These are phyloP conservation scores for Alternaria sp. DNA, from an alignment of 2,329 filamentous ascomycete species.

Conservation along the genomic window DNA sequence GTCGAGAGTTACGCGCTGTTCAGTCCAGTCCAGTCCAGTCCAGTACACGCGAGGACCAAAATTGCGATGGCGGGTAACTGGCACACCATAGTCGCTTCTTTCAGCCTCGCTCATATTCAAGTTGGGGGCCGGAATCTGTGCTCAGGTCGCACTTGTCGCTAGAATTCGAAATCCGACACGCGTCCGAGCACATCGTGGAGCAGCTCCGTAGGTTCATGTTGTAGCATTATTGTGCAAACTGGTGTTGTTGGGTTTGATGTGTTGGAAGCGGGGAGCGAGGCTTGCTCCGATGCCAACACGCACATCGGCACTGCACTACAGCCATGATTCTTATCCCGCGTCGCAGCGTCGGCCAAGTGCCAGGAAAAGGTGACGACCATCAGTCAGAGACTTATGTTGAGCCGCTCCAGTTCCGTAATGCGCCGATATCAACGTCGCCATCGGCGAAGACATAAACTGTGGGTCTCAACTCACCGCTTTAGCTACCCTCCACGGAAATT, in stretches of 20 bases:
- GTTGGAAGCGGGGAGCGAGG: slow-evolving; percentile 4
- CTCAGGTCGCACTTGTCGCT: background rate
- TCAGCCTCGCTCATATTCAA: slow-evolving; percentile 17
- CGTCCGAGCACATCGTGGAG: background rate
- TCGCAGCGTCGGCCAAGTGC: slow-evolving; percentile 3
- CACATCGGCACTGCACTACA: slow-evolving; percentile 4
- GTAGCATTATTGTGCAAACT: background rate
- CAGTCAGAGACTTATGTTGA: slow-evolving; percentile 1
- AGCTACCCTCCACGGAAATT: slow-evolving; percentile 2
- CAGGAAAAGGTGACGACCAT: background rate
- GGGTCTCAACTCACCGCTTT: slow-evolving; percentile 18
- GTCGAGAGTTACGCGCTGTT: slow-evolving; percentile 8
- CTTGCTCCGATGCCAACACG: slow-evolving; percentile 1
- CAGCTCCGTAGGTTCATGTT: background rate
- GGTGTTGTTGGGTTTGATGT: background rate
- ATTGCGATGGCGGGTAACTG: slow-evolving; percentile 31
- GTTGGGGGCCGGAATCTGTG: slow-evolving; percentile 23
- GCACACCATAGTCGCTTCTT: slow-evolving; percentile 18
- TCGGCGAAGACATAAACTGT: slow-evolving; percentile 7
- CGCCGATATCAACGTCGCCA: slow-evolving; percentile 5
- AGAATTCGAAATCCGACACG: background rate
- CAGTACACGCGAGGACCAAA: slow-evolving; percentile 15
- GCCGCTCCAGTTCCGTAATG: slow-evolving; percentile 2
- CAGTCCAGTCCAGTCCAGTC: background rate
- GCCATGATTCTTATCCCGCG: slow-evolving; percentile 9